These are phyloP conservation scores for Paspalum notatum DNA, from an alignment of 176 grass and related monocot genomes.

Conservation along the genomic window DNA sequence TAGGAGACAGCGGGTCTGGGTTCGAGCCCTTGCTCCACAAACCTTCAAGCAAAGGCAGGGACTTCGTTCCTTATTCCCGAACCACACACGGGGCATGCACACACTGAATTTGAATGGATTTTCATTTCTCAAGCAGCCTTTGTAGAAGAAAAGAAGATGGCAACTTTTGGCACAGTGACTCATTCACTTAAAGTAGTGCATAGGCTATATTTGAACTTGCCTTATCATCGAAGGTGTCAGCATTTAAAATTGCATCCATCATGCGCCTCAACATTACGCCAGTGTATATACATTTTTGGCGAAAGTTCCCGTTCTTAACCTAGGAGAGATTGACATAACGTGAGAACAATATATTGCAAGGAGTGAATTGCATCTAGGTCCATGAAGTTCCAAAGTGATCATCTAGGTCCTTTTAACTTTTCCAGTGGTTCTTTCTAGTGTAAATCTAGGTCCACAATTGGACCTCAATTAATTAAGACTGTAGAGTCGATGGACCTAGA, in stretches of 20 bases:
- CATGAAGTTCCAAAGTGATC: no score
- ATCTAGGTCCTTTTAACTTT: no score
- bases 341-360: slow-evolving; percentile 16
- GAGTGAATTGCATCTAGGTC: no score
- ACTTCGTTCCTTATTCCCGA: not conserved
- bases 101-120: slow-evolving; percentile 15
- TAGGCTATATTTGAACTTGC: slow-evolving; percentile 38
- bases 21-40: not conserved
- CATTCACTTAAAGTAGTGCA: not conserved
- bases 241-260: slow-evolving; percentile 86
- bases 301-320: slow-evolving; percentile 69
- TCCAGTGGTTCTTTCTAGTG: no score
- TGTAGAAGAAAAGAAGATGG: slow-evolving; percentile 2
- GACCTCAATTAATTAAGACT: no score
- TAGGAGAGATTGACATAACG: slow-evolving; percentile 19
- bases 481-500: no score
- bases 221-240: slow-evolving; percentile 96
- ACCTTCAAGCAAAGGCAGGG: not conserved
- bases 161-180: slow-evolving; percentile 1
- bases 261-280: slow-evolving; percentile 94
- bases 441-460: no score
- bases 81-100: not conserved
- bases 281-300: slow-evolving; percentile 85
- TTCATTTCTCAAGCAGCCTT: slow-evolving; percentile 9
- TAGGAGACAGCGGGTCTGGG: not conserved